phyloP scores from a whole-genome alignment of 83 land plant genomes.

The Picea abies region DNA sequence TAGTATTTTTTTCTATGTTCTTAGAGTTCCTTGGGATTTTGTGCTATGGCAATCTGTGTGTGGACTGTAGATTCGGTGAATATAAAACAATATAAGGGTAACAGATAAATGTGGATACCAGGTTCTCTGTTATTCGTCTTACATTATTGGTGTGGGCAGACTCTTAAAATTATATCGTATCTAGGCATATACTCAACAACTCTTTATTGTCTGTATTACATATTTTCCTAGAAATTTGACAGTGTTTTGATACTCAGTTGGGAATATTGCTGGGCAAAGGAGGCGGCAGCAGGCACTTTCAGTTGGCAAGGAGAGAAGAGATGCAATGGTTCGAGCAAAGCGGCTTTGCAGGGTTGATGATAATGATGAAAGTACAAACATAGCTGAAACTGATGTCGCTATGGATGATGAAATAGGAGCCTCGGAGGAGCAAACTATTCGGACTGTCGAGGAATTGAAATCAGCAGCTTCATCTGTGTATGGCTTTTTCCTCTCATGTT shows the following conservation, averaged over 20 bases:
- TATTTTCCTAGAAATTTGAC: background rate
- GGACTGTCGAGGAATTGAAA: slow-evolving; percentile 70
- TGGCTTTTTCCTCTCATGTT: slow-evolving; percentile 11
- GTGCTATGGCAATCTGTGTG: background rate
- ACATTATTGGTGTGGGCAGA: background rate
- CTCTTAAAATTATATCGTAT: background rate
- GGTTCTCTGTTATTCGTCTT: background rate
- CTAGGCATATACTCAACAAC: background rate
- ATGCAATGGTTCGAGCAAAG: slow-evolving; percentile 83
- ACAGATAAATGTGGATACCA: background rate
- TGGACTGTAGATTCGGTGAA: background rate
- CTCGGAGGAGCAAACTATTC: slow-evolving; percentile 58
- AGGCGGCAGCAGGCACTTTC: slow-evolving; percentile 81
- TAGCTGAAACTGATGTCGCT: slow-evolving; percentile 45
- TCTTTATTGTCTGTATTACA: background rate
- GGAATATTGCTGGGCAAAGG: slow-evolving; percentile 71
- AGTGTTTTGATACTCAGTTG: slow-evolving; percentile 49
- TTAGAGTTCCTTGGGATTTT: background rate
- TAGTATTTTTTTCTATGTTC: too few relatives aligned
- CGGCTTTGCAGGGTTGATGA: slow-evolving; percentile 75
- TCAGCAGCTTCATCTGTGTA: slow-evolving; percentile 45
- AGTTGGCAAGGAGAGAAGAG: slow-evolving; percentile 86
- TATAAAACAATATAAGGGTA: background rate
- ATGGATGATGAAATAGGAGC: slow-evolving; percentile 65
- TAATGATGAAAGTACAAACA: slow-evolving; percentile 28